Evolutionary conservation across 208 protist species (phyloP), one percentile per base, ranked within the genome.

Genomic region (Leishmania braziliensis): DNA sequence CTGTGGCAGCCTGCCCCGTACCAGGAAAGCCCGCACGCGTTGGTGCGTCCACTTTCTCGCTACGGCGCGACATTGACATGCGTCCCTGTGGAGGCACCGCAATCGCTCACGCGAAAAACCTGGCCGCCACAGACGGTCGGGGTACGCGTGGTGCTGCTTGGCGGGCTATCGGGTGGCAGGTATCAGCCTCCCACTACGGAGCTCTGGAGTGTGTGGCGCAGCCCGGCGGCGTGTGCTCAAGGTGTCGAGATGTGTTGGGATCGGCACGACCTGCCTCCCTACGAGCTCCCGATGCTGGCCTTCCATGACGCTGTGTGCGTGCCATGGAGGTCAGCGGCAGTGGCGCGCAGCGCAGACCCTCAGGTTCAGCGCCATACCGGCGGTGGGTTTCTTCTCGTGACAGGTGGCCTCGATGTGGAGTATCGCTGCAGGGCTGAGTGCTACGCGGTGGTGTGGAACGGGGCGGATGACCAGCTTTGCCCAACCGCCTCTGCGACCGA

Each of bases 381-480:
- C 73, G 50, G 85, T 26, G 83, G 83, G 63, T 90, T 86, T 80
- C 77, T 92, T 43, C 78, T 96, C 51, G 70, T 94, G 39, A 86
- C 87, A 58, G 92, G 92, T 50, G 92, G 92, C 39, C 75, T 96
- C 60, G 92, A 96, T 79, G 80, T 82, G 20, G 81, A 81, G 43
- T 88, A 81, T 60, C 91, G 86, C 73, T 76, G 80, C 33, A 73
- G 89, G 39, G 77, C 78, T 0, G 92, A 96, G 62, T 92, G 89
- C 46, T 92, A 90, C 75, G 73, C 79, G 54, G 77, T 96, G 20
- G 79, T 85, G 43, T 96, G 92, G 90, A 83, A 84, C 74, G 50
- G 14, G 18, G 68, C 46, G 48, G 78, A 58, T 51, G 74, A 65
- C 16, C 54, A 58, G 56, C 54, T 63, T 51, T 23, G 23, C 33